Conservation (phyloP, 2,329 filamentous ascomycete genomes). For the Herpotrichia juniperi region DNA sequence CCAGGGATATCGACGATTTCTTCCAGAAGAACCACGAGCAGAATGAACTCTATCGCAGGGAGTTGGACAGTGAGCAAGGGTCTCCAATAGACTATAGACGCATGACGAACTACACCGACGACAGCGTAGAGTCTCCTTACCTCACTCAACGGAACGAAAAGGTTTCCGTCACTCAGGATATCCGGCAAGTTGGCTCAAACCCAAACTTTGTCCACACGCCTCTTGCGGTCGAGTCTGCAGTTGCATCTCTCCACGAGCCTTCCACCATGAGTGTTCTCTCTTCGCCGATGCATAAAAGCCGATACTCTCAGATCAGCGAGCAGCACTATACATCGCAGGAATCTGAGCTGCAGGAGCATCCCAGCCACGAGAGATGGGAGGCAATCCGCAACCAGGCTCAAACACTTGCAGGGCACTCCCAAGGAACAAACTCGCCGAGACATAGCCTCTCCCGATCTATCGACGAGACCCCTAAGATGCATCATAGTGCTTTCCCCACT, state of each 20-base stretch:
- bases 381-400: conserved; percentile 51
- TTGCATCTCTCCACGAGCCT: conserved; percentile 87
- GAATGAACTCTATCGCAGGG: conserved; percentile 63
- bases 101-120: conserved; percentile 59
- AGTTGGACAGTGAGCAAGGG: conserved; percentile 55
- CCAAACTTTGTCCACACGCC: conserved; percentile 77
- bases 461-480: conserved; percentile 61
- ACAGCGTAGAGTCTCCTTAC: conserved; percentile 61
- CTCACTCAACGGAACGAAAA: conserved; percentile 55
- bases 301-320: conserved; percentile 20
- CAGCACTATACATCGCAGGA: conserved; percentile 28
- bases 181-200: conserved; percentile 74
- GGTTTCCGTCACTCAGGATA: conserved; percentile 69
- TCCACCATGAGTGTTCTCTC: conserved; percentile 67
- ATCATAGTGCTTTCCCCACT: conserved; percentile 72
- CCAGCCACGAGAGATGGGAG: conserved; percentile 41
- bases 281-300: conserved; percentile 28
- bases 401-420: conserved; percentile 33
- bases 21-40: conserved; percentile 61
- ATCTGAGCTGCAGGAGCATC: conserved; percentile 29
- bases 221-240: conserved; percentile 81
- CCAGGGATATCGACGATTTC: conserved; percentile 55
- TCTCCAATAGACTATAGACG: conserved; percentile 60
- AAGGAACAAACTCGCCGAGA: conserved; percentile 56
- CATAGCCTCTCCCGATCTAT: conserved; percentile 60